Percentiles rank a stretch among this genome's conserved stretches.
phyloP scores from a whole-genome alignment of 495 filamentous ascomycete species.

The Neurospora tetrasperma region DNA sequence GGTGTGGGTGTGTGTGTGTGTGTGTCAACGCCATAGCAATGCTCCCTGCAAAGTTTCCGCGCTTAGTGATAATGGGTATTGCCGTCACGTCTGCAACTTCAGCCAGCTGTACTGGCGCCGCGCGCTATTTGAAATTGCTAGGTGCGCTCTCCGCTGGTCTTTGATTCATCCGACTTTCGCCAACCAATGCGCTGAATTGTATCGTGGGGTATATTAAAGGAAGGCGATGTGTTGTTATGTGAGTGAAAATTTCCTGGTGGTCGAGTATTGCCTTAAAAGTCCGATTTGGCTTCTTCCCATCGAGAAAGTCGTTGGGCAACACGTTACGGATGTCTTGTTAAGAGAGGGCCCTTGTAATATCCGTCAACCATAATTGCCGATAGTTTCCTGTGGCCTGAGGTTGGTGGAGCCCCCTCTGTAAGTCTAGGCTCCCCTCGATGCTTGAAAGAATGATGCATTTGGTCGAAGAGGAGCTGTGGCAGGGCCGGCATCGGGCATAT shows the following conservation, averaged over 20 bases:
- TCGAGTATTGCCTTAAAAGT: neutral
- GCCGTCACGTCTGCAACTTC: neutral
- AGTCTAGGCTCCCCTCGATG: neutral
- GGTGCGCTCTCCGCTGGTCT: neutral
- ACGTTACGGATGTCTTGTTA: neutral
- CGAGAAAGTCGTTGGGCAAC: neutral
- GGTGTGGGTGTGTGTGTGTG: slow-evolving; percentile 2
- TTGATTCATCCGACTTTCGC: neutral
- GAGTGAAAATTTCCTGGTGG: neutral
- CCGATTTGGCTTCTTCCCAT: neutral
- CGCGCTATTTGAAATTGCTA: neutral
- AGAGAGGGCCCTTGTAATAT: neutral
- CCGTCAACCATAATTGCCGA: neutral
- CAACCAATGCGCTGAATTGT: neutral
- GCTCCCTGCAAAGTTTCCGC: slow-evolving; percentile 1
- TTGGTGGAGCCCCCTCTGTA: neutral
- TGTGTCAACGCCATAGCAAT: slow-evolving; percentile 21
- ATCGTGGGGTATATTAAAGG: neutral
- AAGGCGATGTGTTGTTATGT: neutral
- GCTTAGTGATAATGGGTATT: neutral
- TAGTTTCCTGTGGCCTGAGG: neutral
- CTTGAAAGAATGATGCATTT: slow-evolving; percentile 35
- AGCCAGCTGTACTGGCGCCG: too few species aligned
- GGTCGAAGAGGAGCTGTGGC: slow-evolving; percentile 32
- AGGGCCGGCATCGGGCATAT: slow-evolving; percentile 38